phyloP scores from a whole-genome alignment of 2,329 filamentous ascomycete genomes.

The Orbilia javanica region DNA sequence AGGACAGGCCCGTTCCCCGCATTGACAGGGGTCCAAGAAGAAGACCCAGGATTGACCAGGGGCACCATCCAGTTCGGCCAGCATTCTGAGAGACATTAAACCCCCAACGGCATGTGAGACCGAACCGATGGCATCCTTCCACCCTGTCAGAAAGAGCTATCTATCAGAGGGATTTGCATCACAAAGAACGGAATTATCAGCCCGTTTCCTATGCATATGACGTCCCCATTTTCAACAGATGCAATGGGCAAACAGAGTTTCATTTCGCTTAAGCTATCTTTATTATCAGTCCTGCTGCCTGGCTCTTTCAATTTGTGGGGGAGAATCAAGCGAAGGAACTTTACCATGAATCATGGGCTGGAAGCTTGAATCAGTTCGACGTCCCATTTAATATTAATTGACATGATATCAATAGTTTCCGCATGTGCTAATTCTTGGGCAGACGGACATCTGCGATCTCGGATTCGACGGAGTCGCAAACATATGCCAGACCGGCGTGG shows the following conservation, averaged over 20 bases:
- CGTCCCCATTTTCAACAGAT: slow-evolving; percentile 18
- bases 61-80: slow-evolving; percentile 33
- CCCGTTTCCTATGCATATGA: slow-evolving; percentile 15
- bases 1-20: slow-evolving; percentile 40
- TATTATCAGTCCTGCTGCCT: slow-evolving; percentile 27
- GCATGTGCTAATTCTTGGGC: slow-evolving; percentile 43
- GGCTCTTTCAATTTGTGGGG: slow-evolving; percentile 15
- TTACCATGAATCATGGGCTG: not conserved
- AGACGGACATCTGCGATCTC: slow-evolving; percentile 36
- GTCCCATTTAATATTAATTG: slow-evolving; percentile 20
- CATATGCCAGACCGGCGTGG: slow-evolving; percentile 8
- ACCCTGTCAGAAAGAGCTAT: slow-evolving; percentile 5
- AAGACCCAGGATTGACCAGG: slow-evolving; percentile 11
- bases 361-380: not conserved
- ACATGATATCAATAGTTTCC: slow-evolving; percentile 44
- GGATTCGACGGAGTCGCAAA: slow-evolving; percentile 15
- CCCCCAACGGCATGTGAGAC: slow-evolving; percentile 56
- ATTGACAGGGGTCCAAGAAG: slow-evolving; percentile 33
- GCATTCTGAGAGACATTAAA: slow-evolving; percentile 28
- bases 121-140: slow-evolving; percentile 35
- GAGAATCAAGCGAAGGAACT: slow-evolving; percentile 6
- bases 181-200: slow-evolving; percentile 19
- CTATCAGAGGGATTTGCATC: slow-evolving; percentile 35
- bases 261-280: slow-evolving; percentile 19
- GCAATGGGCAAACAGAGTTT: slow-evolving; percentile 48